These are phyloP conservation scores for Penicillium brevicompactum DNA, from an alignment of 2,329 filamentous ascomycete genomes.

Conservation along the genomic window DNA sequence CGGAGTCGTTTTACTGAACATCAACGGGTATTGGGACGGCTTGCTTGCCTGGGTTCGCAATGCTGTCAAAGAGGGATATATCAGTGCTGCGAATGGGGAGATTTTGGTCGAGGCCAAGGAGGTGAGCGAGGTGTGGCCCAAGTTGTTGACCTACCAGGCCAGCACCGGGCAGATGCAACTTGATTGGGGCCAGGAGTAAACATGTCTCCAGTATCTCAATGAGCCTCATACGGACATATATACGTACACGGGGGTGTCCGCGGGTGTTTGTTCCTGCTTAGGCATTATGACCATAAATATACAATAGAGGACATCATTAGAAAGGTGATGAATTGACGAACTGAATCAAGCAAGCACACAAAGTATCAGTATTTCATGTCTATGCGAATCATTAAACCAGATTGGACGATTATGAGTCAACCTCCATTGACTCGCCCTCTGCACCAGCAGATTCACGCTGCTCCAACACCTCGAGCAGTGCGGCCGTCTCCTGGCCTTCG, in stretches of 20 bases:
- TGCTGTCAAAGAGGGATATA: slow-evolving; percentile 75
- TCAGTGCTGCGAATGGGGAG: slow-evolving; percentile 67
- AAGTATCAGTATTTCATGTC: slow-evolving; percentile 31
- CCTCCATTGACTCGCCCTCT: slow-evolving; percentile 57
- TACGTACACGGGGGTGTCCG: not conserved
- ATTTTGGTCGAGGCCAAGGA: slow-evolving; percentile 79
- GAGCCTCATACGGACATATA: not conserved
- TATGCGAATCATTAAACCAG: slow-evolving; percentile 32
- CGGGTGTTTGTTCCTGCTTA: not conserved
- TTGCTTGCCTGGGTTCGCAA: slow-evolving; percentile 79
- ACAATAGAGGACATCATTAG: slow-evolving; percentile 3
- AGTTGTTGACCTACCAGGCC: slow-evolving; percentile 73
- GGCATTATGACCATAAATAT: not conserved
- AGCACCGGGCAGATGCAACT: slow-evolving; percentile 76
- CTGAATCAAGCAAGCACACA: slow-evolving; percentile 9
- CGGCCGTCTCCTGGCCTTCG: slow-evolving; percentile 83
- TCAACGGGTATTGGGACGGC: slow-evolving; percentile 90
- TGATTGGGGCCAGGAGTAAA: slow-evolving; percentile 72
- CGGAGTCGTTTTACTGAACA: slow-evolving; percentile 80
- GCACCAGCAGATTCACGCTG: slow-evolving; percentile 46
- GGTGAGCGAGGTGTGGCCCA: slow-evolving; percentile 70
- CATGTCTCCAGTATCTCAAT: not conserved
- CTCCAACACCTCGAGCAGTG: slow-evolving; percentile 75
- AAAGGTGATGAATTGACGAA: slow-evolving; percentile 9
- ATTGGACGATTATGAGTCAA: slow-evolving; percentile 49